phyloP scores from a whole-genome alignment of 306 rosid genomes.

The Elaeagnus macrophylla region DNA sequence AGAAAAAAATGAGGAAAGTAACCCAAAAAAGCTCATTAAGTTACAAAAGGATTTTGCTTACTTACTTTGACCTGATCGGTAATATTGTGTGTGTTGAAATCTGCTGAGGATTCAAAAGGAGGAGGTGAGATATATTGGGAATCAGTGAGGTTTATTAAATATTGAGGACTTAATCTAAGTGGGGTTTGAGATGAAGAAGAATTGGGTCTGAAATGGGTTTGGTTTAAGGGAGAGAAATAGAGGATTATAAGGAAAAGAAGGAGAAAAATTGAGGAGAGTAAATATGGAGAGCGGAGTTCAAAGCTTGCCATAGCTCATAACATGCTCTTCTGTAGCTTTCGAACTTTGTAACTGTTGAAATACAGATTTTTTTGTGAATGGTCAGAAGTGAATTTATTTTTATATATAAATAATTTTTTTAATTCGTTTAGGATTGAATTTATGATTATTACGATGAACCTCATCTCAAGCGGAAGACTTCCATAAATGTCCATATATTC shows the following conservation, averaged over 20 bases:
- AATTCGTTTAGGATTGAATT: no score
- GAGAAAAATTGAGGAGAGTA: constrained; percentile 10
- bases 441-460: no score
- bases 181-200: not conserved
- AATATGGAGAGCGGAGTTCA: constrained; percentile 17
- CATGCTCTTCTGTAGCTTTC: not conserved
- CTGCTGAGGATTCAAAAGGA: not conserved
- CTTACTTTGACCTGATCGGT: constrained; percentile 14
- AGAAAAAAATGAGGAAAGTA: not conserved
- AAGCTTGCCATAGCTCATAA: constrained; percentile 1
- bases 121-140: not conserved
- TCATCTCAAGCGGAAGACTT: no score
- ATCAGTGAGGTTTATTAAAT: not conserved
- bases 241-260: constrained; percentile 7
- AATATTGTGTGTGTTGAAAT: not conserved
- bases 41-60: not conserved
- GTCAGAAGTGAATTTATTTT: no score
- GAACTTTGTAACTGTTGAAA: no score
- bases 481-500: no score
- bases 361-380: no score
- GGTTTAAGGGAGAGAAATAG: constrained; percentile 11
- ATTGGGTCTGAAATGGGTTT: not conserved
- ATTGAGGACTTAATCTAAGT: not conserved
- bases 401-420: no score
- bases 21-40: not conserved